Evolutionary conservation across 2,329 filamentous ascomycete genomes (phyloP).

Genomic region (Pseudophaeomoniella oleicola): DNA sequence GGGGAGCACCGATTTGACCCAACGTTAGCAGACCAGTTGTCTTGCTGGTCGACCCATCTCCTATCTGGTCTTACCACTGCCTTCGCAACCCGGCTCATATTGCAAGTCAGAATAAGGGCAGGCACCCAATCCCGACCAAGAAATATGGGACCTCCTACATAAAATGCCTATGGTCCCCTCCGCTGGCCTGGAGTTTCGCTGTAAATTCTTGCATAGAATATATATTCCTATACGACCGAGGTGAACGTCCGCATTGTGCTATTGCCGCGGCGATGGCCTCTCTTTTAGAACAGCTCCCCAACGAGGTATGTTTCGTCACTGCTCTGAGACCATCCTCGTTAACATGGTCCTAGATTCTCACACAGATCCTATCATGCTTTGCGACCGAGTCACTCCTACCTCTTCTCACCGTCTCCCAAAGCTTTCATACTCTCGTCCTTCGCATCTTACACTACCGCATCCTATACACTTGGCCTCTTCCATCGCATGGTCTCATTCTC

Average conservation of each 20-base stretch:
- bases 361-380: conserved; percentile 34
- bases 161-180: conserved; percentile 1
- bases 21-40: too few relatives aligned
- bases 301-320: conserved; percentile 15
- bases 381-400: conserved; percentile 39
- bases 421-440: conserved; percentile 48
- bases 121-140: not conserved
- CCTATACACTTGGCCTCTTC: conserved; percentile 40
- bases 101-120: too few relatives aligned
- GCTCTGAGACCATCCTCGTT: not conserved
- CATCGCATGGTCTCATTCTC: conserved; percentile 54
- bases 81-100: too few relatives aligned
- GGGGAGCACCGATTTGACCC: too few relatives aligned
- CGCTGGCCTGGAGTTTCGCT: conserved; percentile 1
- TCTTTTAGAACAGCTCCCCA: conserved; percentile 16
- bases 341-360: conserved; percentile 30
- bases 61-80: too few relatives aligned
- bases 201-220: conserved; percentile 1
- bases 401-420: conserved; percentile 44
- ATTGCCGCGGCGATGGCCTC: conserved; percentile 4
- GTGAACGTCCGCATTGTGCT: not conserved
- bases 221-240: not conserved
- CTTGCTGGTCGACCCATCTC: too few relatives aligned
- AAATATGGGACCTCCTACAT: conserved; percentile 5
- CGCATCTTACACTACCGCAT: conserved; percentile 52